Evolutionary conservation across 345 rosid genomes (phyloP).

Genomic region (Citrus inodora): DNA sequence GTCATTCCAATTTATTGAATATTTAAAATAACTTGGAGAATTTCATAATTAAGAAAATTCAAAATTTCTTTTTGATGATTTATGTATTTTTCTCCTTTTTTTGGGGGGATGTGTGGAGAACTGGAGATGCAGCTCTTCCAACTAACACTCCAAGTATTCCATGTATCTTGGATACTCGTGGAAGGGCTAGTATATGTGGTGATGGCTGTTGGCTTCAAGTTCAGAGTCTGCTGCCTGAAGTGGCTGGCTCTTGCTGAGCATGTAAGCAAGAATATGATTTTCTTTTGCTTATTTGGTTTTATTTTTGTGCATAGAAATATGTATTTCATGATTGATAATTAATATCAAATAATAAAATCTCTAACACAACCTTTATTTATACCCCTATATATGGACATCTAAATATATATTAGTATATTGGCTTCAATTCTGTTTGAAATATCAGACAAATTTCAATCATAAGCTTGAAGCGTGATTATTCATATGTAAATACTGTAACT

Average conservation of each 20-base stretch:
- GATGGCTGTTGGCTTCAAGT: slow-evolving; percentile 90
- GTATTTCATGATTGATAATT: neutral
- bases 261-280: slow-evolving; percentile 27
- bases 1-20: neutral
- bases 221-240: slow-evolving; percentile 83
- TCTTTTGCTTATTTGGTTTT: neutral
- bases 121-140: slow-evolving; percentile 83
- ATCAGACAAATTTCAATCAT: neutral
- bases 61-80: neutral
- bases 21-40: neutral
- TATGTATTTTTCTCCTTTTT: neutral
- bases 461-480: neutral
- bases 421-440: neutral
- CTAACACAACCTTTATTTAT: neutral
- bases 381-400: neutral
- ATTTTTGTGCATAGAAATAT: neutral
- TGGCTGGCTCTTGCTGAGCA: slow-evolving; percentile 76
- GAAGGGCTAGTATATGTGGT: slow-evolving; percentile 92
- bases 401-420: neutral
- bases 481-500: neutral
- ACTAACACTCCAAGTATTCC: slow-evolving; percentile 62
- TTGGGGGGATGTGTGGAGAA: slow-evolving; percentile 22
- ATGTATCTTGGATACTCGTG: slow-evolving; percentile 71
- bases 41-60: neutral
- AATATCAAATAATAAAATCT: neutral